Evolutionary conservation across 2,329 filamentous ascomycete species (phyloP), one percentile per base, ranked within the genome.

Genomic region (Fusarium sp.): DNA sequence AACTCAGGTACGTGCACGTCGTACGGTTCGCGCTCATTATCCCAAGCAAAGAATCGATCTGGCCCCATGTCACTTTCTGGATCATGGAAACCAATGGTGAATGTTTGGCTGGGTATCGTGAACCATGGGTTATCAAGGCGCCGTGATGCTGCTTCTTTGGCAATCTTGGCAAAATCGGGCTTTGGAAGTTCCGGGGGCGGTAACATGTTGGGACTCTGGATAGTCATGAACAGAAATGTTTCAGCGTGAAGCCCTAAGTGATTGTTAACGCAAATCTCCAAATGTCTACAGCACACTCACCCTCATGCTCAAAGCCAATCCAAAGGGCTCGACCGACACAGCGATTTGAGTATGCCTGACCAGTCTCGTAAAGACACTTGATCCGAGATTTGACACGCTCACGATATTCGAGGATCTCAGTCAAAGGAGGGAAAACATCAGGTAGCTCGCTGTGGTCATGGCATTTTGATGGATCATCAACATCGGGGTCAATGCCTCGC

Each of bases 251-350:
- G 69, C 2, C 31, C 72, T 75, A 2, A 0, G 20, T 1, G 0
- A 17, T 17, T 14, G 27, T 66, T 29, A 24, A 1, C 1, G 2
- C 0, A 24, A 5, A 36, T 14, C 7, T 31, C 12, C n/a, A 5
- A 16, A 20, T 29, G 1, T 29, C 9, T 16, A 11, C 2, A 10
- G 11, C 2, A 4, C 3, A 4, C 42, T 9, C 6, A 66, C 66
- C 66, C 5, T 75, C 72, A n/a, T 75, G 67, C 5, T 75, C 70
- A 5, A 75, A 75, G 0, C 64, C 70, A 17, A 75, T 69, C 72
- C 72, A 75, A 9, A 75, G 61, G 4, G 72, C 70, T 1, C 61
- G 66, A 6, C 62, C 67, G 1, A 68, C 2, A 2, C 66, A 31
- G 2, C 69, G 66, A 22, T 73, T n/a, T n/a, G 12, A 11, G 22